Conservation (phyloP, 2,329 filamentous ascomycete species). For the Cladosporium colombiae region DNA sequence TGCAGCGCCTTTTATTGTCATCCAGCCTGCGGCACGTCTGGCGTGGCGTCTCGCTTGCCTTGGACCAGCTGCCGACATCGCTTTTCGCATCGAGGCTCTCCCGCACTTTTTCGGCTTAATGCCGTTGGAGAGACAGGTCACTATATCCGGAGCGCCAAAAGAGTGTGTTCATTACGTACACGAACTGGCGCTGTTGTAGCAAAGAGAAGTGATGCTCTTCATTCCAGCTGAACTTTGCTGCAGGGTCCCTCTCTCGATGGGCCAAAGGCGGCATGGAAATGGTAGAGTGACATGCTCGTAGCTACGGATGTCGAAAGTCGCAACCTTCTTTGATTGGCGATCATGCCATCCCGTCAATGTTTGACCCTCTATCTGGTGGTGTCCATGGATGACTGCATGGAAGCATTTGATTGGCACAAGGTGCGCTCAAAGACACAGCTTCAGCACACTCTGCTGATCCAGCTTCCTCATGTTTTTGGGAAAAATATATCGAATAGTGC, state of each 20-base stretch:
- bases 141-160: neutral
- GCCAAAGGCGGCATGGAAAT: neutral
- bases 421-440: neutral
- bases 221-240: neutral
- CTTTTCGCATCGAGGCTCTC: neutral
- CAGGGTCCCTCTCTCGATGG: neutral
- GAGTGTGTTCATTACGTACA: neutral
- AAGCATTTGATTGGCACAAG: neutral
- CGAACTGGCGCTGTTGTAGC: neutral
- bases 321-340: neutral
- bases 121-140: neutral
- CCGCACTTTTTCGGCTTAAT: neutral
- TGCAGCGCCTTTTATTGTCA: neutral
- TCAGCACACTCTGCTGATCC: too few species aligned
- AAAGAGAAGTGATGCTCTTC: neutral
- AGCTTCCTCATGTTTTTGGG: neutral
- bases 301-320: neutral
- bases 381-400: neutral
- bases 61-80: neutral
- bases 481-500: neutral
- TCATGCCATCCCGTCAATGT: neutral
- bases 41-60: neutral
- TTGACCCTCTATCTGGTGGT: neutral
- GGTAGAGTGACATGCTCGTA: neutral
- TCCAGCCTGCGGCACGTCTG: neutral